Conservation (phyloP, 495 filamentous ascomycete species). For the Beverwykella pulmonaria region DNA sequence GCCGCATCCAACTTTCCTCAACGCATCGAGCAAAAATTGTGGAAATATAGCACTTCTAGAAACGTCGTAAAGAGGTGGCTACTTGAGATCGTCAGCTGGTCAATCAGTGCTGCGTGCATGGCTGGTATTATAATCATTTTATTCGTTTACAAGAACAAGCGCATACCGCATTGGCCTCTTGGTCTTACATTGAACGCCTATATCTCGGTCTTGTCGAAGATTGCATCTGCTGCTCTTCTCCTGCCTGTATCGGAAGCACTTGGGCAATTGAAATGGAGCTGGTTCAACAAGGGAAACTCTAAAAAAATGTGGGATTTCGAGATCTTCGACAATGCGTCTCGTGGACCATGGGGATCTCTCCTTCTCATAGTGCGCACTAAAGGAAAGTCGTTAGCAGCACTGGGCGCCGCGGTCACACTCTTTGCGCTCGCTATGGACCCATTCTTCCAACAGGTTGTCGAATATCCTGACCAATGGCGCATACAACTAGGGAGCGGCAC, state of each 20-base stretch:
- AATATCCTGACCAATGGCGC: constrained; percentile 18
- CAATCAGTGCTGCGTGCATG: constrained; percentile 26
- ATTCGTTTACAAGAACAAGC: constrained; percentile 7
- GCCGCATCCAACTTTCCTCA: constrained; percentile 19
- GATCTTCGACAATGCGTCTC: constrained; percentile 29
- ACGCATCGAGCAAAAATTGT: constrained; percentile 22
- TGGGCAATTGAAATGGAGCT: constrained; percentile 37
- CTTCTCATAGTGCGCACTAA: constrained; percentile 28
- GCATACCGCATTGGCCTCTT: constrained; percentile 3
- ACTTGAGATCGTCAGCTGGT: constrained; percentile 29
- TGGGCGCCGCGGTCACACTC: constrained; percentile 25
- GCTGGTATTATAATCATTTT: constrained; percentile 21
- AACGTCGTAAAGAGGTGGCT: constrained; percentile 27
- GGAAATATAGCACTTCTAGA: constrained; percentile 19
- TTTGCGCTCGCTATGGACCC: constrained; percentile 31
- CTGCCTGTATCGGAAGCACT: constrained; percentile 28
- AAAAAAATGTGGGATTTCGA: constrained; percentile 38
- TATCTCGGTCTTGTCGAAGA: constrained; percentile 20
- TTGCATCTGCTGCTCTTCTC: constrained; percentile 13
- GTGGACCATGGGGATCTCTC: constrained; percentile 35
- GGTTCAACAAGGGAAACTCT: constrained; percentile 17
- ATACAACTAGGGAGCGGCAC: constrained; percentile 1
- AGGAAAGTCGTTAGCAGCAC: constrained; percentile 20
- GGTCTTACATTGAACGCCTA: constrained; percentile 25
- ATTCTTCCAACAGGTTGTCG: constrained; percentile 37